These are phyloP conservation scores for Nothophoma quercina DNA, from an alignment of 2,329 filamentous ascomycete species.

Conservation along the genomic window DNA sequence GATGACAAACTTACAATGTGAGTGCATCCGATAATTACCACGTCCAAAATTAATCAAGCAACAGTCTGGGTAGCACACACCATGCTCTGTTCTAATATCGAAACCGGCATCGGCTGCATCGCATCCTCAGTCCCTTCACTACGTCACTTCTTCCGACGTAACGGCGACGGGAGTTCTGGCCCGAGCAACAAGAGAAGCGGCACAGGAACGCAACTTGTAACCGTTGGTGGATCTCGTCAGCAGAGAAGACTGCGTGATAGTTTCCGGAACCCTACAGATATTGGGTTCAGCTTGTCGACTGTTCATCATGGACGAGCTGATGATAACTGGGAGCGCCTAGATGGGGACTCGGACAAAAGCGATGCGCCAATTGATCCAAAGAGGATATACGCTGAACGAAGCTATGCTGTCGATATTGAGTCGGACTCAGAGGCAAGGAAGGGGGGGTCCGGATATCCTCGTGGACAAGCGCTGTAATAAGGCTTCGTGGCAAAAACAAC, in stretches of 20 bases:
- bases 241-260: conserved; percentile 13
- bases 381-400: conserved; percentile 21
- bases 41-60: neutral
- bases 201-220: conserved; percentile 12
- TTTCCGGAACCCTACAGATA: conserved; percentile 20
- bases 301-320: conserved; percentile 22
- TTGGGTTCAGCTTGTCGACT: conserved; percentile 22
- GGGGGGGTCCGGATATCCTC: neutral
- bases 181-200: conserved; percentile 19
- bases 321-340: conserved; percentile 29
- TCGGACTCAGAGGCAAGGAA: conserved; percentile 6
- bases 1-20: conserved; percentile 26
- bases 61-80: conserved; percentile 33
- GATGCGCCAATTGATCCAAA: conserved; percentile 20
- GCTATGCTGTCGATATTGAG: conserved; percentile 26
- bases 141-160: conserved; percentile 24
- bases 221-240: conserved; percentile 15
- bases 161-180: conserved; percentile 19
- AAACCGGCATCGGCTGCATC: conserved; percentile 34
- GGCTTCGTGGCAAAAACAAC: too few species aligned
- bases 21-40: neutral
- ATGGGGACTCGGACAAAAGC: conserved; percentile 26
- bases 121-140: conserved; percentile 29
- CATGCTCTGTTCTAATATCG: conserved; percentile 34
- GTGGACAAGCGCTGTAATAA: conserved; percentile 1